Evolutionary conservation across 495 filamentous ascomycete genomes (phyloP).

Genomic region (Talaromyces proteolyticus): DNA sequence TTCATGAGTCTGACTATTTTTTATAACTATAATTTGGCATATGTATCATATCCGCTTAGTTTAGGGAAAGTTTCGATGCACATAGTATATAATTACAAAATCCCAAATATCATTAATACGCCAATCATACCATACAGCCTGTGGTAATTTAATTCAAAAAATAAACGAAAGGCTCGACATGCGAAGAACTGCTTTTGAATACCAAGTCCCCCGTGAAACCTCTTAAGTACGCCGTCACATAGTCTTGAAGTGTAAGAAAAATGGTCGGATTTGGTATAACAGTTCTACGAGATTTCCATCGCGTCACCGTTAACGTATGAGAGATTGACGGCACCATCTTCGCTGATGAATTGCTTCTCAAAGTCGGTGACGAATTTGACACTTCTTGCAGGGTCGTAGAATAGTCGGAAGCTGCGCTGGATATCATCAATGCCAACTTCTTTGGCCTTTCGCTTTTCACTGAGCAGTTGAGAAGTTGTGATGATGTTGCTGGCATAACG

Average conservation of each 20-base stretch:
- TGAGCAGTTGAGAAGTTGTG: slow-evolving; percentile 80
- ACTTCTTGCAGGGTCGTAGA: slow-evolving; percentile 83
- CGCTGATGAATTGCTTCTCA: slow-evolving; percentile 88
- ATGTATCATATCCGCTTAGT: neutral
- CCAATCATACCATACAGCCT: slow-evolving; percentile 41
- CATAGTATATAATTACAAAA: neutral
- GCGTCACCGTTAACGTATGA: slow-evolving; percentile 63
- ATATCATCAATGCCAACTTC: slow-evolving; percentile 85
- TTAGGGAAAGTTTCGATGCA: too few species aligned
- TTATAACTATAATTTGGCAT: neutral
- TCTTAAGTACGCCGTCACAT: slow-evolving; percentile 6
- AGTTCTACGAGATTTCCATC: slow-evolving; percentile 70
- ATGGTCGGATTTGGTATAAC: slow-evolving; percentile 9
- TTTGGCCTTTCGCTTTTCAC: slow-evolving; percentile 70
- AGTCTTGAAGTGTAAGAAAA: slow-evolving; percentile 9
- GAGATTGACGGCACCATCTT: slow-evolving; percentile 74
- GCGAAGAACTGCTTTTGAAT: slow-evolving; percentile 3
- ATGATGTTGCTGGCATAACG: slow-evolving; percentile 95
- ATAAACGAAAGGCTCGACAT: slow-evolving; percentile 13
- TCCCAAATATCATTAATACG: slow-evolving; percentile 15
- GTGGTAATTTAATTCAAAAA: slow-evolving; percentile 23
- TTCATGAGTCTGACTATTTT: neutral
- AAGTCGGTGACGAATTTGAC: slow-evolving; percentile 85
- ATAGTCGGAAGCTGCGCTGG: slow-evolving; percentile 85
- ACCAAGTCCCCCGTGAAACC: neutral